Conservation (phyloP, 352 stramenopile species). For the Lagenidium sp. region DNA sequence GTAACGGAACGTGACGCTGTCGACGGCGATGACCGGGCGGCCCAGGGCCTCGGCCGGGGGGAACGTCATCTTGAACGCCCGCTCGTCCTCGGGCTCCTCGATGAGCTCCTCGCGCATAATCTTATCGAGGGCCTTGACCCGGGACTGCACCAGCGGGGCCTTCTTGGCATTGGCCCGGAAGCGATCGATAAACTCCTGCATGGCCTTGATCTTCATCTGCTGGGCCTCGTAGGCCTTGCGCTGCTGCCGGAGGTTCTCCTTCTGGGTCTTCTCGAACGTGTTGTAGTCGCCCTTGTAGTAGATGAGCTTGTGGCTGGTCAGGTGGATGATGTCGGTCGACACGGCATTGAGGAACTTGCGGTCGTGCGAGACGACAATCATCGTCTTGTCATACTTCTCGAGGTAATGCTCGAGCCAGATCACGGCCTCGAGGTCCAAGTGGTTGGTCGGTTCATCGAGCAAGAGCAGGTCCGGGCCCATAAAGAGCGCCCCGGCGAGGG, state of each 20-base stretch:
- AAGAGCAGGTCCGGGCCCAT: slow-evolving; percentile 94
- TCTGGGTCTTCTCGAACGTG: slow-evolving; percentile 91
- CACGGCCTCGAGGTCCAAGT: slow-evolving; percentile 88
- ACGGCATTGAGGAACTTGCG: slow-evolving; percentile 96
- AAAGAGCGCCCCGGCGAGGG: slow-evolving; percentile 91
- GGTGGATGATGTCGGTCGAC: slow-evolving; percentile 93
- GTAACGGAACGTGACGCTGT: slow-evolving; percentile 82
- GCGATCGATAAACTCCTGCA: slow-evolving; percentile 86
- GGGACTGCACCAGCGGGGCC: slow-evolving; percentile 93
- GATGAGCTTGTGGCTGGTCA: slow-evolving; percentile 88
- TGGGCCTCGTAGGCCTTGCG: slow-evolving; percentile 85
- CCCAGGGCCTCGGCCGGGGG: slow-evolving; percentile 92
- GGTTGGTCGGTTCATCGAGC: slow-evolving; percentile 92
- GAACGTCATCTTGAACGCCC: slow-evolving; percentile 93
- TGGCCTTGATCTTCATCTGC: slow-evolving; percentile 89
- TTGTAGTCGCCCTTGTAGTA: slow-evolving; percentile 96
- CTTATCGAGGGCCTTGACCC: slow-evolving; percentile 92
- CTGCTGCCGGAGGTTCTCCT: slow-evolving; percentile 91
- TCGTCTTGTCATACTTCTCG: slow-evolving; percentile 88
- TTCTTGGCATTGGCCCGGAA: slow-evolving; percentile 53
- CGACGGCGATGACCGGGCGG: slow-evolving; percentile 92
- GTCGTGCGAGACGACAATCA: slow-evolving; percentile 95
- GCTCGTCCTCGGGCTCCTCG: slow-evolving; percentile 90
- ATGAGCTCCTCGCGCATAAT: slow-evolving; percentile 83
- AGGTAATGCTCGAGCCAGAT: slow-evolving; percentile 92